phyloP scores from a whole-genome alignment of 1,284 basidiomycete genomes.

The Farysia itapuensis region DNA sequence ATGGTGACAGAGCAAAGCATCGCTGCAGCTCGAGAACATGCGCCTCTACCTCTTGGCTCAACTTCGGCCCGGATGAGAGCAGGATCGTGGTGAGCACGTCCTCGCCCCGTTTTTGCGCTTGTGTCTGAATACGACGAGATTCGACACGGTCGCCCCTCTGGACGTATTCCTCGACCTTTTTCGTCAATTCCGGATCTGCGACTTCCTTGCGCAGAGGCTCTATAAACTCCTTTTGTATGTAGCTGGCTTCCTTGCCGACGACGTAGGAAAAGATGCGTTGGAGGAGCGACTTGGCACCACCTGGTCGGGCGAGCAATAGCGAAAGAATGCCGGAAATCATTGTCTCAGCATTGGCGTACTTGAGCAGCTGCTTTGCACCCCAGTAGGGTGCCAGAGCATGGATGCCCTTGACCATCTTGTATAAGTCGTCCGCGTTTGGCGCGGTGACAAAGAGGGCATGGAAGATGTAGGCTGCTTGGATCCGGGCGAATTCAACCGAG shows the following conservation, averaged over 20 bases:
- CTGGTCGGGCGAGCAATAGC: conserved; percentile 54
- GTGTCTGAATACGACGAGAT: conserved; percentile 26
- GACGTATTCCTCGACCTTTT: conserved; percentile 55
- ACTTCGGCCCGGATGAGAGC: conserved; percentile 30
- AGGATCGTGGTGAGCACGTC: conserved; percentile 56
- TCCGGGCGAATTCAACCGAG: conserved; percentile 53
- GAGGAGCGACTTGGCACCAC: conserved; percentile 57
- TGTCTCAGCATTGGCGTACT: conserved; percentile 53
- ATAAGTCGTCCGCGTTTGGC: conserved; percentile 51
- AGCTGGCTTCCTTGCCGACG: conserved; percentile 41
- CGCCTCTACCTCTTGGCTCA: conserved; percentile 23
- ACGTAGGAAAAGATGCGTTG: conserved; percentile 54
- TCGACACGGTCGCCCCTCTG: conserved; percentile 49
- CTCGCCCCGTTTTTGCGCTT: conserved; percentile 44
- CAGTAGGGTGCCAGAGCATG: conserved; percentile 58
- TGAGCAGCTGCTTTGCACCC: conserved; percentile 57
- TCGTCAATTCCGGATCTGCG: conserved; percentile 43
- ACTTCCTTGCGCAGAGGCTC: conserved; percentile 50
- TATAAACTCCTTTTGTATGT: conserved; percentile 53
- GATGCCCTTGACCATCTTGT: conserved; percentile 51
- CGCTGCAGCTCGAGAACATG: conserved; percentile 51
- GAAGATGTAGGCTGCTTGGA: conserved; percentile 51
- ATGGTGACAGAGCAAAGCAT: conserved; percentile 51
- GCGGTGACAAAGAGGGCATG: conserved; percentile 53
- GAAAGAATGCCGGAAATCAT: conserved; percentile 55